Base-by-base conservation (phyloP, 2,329 filamentous ascomycete species). In the Neopestalotiopsis clavispora region DNA sequence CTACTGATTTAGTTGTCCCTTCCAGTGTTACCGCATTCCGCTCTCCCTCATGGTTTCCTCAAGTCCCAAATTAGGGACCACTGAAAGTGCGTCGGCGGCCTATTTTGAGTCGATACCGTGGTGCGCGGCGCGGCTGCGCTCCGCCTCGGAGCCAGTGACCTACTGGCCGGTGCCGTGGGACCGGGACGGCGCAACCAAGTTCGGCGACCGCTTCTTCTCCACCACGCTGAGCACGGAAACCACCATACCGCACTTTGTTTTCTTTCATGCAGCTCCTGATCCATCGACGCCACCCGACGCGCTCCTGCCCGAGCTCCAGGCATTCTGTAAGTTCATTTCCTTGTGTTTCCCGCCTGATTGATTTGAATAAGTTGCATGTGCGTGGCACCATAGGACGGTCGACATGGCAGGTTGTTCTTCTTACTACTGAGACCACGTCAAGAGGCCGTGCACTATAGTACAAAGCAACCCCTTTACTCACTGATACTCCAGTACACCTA, bases 61-160 rank as follows among this genome's bases (percentile, higher is more conserved):
- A 14, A 34, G 1, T 17, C 23, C 9, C 23, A 28, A 28, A 23
- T 23, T 23, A 9, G 30, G 13, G 12, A 17, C 23, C 28, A 10
- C 23, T 30, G 57, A 30, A 28, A n/a, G 23, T 23, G 9, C 13
- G 23, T 62, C 59, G 59, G 62, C 62, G 17, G 23, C 38, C 4
- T 56, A 67, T 74, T 87, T 68, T 45, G 34, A 59, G 49, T 28
- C 60, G 20, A 68, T 68, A 20, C 67, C 67, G 45, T 68, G 67
- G 67, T 68, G 67, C 49, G 67, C 60, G 7, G 62, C 61, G 4
- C 38, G 52, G 20, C 20, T 68, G 60, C 0, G n/a, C 42, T 32
- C 67, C 60, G n/a, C 30, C 12, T 32, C 32, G 13, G 67, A 59
- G 14, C 30, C 28, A 13, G 28, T 58, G 17, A 58, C 49, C 13